Conservation (phyloP, 305 asterid genomes). For the Fraxinus sp. region DNA sequence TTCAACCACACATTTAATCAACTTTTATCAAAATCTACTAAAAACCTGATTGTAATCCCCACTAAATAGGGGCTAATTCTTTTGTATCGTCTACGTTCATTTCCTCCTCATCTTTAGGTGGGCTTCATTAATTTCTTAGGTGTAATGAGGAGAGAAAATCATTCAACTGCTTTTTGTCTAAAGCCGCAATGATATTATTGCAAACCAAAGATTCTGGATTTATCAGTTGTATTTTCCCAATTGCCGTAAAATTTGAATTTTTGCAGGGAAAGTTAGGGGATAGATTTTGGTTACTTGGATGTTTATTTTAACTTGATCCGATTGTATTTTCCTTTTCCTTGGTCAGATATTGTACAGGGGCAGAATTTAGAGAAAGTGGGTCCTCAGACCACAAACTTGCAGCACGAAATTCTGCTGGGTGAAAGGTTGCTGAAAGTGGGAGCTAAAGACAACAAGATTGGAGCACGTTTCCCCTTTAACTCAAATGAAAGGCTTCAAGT, state of each 20-base stretch:
- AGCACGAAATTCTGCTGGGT: slow-evolving; percentile 68
- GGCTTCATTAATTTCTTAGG: neutral
- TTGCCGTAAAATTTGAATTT: slow-evolving; percentile 4
- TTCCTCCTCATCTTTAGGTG: neutral
- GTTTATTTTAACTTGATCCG: neutral
- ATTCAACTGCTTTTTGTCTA: neutral
- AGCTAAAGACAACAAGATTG: slow-evolving; percentile 35
- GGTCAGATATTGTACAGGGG: slow-evolving; percentile 44
- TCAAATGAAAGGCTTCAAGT: slow-evolving; percentile 48
- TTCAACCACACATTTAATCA: no score
- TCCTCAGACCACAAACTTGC: slow-evolving; percentile 33
- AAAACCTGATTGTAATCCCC: neutral
- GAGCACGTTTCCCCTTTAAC: slow-evolving; percentile 35
- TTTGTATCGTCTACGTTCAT: neutral
- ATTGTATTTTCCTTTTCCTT: slow-evolving; percentile 22
- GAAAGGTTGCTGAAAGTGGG: slow-evolving; percentile 42
- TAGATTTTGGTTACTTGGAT: slow-evolving; percentile 5
- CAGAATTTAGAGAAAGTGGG: slow-evolving; percentile 32
- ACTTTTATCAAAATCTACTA: neutral
- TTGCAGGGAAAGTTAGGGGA: neutral
- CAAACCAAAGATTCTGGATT: neutral
- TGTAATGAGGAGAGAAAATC: neutral
- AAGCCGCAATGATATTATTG: neutral
- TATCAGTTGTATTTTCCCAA: neutral
- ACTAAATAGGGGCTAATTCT: neutral